phyloP scores from a whole-genome alignment of 352 stramenopile species.

The Globisporangium echinulatum region DNA sequence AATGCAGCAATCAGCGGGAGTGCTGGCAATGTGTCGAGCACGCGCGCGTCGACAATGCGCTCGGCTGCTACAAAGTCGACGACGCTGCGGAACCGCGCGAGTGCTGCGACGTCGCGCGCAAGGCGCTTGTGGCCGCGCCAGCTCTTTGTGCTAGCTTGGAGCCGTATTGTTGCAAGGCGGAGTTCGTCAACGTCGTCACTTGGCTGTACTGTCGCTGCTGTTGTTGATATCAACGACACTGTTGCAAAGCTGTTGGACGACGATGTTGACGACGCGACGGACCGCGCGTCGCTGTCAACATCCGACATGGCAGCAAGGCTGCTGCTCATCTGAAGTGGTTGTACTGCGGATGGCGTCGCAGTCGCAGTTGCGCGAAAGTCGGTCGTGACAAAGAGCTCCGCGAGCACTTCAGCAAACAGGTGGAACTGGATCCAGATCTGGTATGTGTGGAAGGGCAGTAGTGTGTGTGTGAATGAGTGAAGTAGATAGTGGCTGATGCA shows the following conservation, averaged over 20 bases:
- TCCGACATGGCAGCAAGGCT: constrained; percentile 6
- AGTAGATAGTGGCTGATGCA: background rate
- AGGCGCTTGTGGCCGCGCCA: constrained; percentile 68
- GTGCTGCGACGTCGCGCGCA: constrained; percentile 34
- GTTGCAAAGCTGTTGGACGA: no score
- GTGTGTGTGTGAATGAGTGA: background rate
- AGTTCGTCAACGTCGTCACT: constrained; percentile 45
- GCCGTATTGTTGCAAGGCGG: constrained; percentile 42
- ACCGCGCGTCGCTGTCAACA: constrained; percentile 15
- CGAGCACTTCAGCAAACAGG: constrained; percentile 56
- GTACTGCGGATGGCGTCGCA: background rate
- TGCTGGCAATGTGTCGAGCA: constrained; percentile 35
- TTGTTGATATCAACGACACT: no score
- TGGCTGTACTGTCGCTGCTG: background rate
- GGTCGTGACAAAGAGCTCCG: constrained; percentile 55
- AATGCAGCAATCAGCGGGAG: constrained; percentile 60
- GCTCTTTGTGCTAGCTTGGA: constrained; percentile 59
- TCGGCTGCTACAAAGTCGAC: constrained; percentile 44
- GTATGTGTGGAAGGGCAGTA: background rate
- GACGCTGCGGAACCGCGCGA: constrained; percentile 47
- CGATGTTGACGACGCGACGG: constrained; percentile 23
- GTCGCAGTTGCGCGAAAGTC: constrained; percentile 6
- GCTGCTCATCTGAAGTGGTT: no score
- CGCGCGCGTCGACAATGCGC: constrained; percentile 22
- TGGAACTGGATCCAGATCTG: constrained; percentile 81